Percentiles rank a stretch among this genome's conserved stretches.
These are phyloP conservation scores for Xenosphaeropsis pyriputrescens DNA, from an alignment of 2,329 filamentous ascomycete genomes.

Conservation along the genomic window DNA sequence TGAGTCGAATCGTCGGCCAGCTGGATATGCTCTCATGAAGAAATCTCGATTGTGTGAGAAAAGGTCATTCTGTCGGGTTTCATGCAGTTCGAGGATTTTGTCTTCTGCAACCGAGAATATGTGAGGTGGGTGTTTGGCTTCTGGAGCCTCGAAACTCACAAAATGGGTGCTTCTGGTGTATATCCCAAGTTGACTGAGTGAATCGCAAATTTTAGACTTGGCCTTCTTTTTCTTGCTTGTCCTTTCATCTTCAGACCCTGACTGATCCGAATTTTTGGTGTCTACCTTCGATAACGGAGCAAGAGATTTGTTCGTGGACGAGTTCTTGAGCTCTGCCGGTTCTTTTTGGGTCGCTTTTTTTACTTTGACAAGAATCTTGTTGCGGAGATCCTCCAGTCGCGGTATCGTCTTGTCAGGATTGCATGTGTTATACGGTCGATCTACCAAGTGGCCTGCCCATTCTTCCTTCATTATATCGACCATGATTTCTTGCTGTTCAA, in stretches of 20 bases:
- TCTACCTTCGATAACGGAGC: slow-evolving; percentile 3
- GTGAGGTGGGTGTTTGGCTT: slow-evolving; percentile 41
- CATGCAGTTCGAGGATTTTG: slow-evolving; percentile 46
- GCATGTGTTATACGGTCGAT: slow-evolving; percentile 29
- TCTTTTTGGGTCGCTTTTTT: slow-evolving; percentile 31
- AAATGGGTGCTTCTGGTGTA: slow-evolving; percentile 84
- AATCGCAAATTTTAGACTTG: slow-evolving; percentile 48
- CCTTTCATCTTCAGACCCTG: slow-evolving; percentile 17
- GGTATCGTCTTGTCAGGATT: slow-evolving; percentile 42
- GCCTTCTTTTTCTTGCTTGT: slow-evolving; percentile 14
- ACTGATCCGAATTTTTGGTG: slow-evolving; percentile 12
- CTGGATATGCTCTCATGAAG: slow-evolving; percentile 81
- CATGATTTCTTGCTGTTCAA: slow-evolving; percentile 80
- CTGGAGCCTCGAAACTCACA: slow-evolving; percentile 51
- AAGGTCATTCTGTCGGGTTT: slow-evolving; percentile 37
- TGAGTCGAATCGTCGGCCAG: slow-evolving; percentile 65
- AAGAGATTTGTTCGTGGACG: slow-evolving; percentile 5
- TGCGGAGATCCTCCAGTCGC: slow-evolving; percentile 53
- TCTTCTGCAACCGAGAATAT: slow-evolving; percentile 56
- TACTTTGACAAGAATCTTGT: slow-evolving; percentile 76
- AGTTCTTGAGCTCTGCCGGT: slow-evolving; percentile 2
- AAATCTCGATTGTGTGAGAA: slow-evolving; percentile 72
- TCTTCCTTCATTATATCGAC: slow-evolving; percentile 86
- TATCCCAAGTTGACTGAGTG: slow-evolving; percentile 60
- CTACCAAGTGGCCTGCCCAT: slow-evolving; percentile 64